Evolutionary conservation across 768 basidiomycete genomes (phyloP).

Genomic region (Calocera viscosa): DNA sequence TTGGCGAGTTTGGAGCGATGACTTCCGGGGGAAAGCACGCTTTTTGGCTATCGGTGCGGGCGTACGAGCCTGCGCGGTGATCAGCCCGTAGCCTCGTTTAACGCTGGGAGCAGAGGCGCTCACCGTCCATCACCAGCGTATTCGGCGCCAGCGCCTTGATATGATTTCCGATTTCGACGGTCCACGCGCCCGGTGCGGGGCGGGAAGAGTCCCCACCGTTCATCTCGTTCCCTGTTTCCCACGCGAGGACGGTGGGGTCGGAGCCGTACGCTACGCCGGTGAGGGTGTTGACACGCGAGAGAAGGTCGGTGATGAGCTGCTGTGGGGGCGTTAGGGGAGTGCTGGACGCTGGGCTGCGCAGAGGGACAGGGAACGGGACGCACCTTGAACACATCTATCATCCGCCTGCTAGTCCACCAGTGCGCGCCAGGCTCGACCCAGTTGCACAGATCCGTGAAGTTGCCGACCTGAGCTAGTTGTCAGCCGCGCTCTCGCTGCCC

Average conservation of each 20-base stretch:
- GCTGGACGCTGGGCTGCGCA: no score
- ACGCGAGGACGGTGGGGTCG: conserved; percentile 20
- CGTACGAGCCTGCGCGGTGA: conserved; percentile 15
- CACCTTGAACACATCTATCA: conserved; percentile 15
- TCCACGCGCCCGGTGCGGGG: conserved; percentile 20
- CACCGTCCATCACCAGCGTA: conserved; percentile 20
- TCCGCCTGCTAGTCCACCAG: conserved; percentile 17
- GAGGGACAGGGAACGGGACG: background rate
- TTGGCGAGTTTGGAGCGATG: conserved; percentile 6
- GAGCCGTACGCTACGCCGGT: conserved; percentile 19
- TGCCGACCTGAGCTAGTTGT: conserved; percentile 3
- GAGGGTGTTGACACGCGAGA: conserved; percentile 21
- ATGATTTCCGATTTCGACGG: conserved; percentile 16
- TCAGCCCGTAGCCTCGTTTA: background rate
- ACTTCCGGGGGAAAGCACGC: conserved; percentile 18
- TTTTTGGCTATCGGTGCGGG: conserved; percentile 17
- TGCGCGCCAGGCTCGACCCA: conserved; percentile 16
- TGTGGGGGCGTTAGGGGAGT: background rate
- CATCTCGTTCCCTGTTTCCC: conserved; percentile 24
- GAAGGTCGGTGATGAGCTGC: conserved; percentile 20
- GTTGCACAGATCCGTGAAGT: conserved; percentile 11
- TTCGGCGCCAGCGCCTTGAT: conserved; percentile 20
- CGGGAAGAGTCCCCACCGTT: conserved; percentile 15
- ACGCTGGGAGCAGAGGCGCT: background rate
- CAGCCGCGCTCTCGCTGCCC: background rate